A percentile compares a stretch with the other conserved stretches of the same genome.
Evolutionary conservation across 176 grass and related monocot genomes (phyloP).

Genomic region (Stipa capillata): DNA sequence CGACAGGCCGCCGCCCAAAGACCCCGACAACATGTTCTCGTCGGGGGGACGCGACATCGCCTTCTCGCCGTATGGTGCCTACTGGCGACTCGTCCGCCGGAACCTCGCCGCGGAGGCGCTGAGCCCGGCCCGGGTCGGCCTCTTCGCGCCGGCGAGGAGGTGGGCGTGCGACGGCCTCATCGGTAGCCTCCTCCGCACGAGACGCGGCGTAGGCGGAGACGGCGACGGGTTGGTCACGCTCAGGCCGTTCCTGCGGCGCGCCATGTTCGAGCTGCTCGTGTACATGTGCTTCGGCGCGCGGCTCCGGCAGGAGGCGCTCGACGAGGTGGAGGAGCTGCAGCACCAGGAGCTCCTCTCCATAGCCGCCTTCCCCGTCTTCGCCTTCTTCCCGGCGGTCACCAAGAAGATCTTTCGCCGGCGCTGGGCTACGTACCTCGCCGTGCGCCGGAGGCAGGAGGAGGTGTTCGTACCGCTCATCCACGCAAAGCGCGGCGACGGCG

Average conservation of each 20-base stretch:
- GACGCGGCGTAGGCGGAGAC: neutral
- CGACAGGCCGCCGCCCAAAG: slow-evolving; percentile 2
- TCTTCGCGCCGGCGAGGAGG: slow-evolving; percentile 15
- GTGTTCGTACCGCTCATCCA: neutral
- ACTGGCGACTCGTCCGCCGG: slow-evolving; percentile 47
- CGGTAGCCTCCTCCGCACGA: neutral
- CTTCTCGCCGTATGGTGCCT: slow-evolving; percentile 23
- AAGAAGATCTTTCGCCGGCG: slow-evolving; percentile 32
- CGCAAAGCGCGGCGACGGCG: neutral
- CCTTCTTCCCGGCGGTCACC: slow-evolving; percentile 44
- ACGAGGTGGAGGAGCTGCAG: slow-evolving; percentile 31
- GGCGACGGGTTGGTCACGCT: neutral
- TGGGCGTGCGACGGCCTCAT: slow-evolving; percentile 34
- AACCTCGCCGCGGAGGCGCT: slow-evolving; percentile 40
- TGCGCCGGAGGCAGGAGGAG: neutral
- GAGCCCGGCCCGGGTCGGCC: neutral
- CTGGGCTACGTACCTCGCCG: neutral
- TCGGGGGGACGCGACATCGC: slow-evolving; percentile 24
- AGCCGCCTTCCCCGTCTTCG: slow-evolving; percentile 33
- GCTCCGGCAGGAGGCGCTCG: slow-evolving; percentile 2
- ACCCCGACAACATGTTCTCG: neutral
- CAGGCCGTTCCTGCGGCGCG: slow-evolving; percentile 21
- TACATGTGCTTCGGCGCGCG: slow-evolving; percentile 59
- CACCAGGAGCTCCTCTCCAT: neutral
- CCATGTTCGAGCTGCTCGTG: slow-evolving; percentile 52